These are phyloP conservation scores for Artemisia argyi DNA, from an alignment of 129 eudicot genomes.

Conservation along the genomic window DNA sequence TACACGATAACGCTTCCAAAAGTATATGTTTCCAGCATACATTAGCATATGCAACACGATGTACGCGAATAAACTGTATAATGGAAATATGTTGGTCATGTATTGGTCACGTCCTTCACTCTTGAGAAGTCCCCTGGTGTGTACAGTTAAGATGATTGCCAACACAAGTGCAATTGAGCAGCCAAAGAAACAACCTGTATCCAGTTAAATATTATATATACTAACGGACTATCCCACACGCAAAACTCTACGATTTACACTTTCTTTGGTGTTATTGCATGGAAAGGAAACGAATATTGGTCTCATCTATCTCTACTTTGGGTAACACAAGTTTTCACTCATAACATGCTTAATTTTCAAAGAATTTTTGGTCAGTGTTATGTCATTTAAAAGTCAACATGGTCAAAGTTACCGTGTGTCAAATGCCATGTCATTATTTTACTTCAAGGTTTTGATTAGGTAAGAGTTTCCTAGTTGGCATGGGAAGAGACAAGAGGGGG, in stretches of 20 bases:
- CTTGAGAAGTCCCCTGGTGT: slow-evolving; percentile 36
- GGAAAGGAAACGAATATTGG: too few species aligned
- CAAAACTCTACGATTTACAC: too few species aligned
- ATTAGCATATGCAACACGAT: slow-evolving; percentile 56
- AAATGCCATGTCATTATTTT: background rate
- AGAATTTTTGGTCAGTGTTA: background rate
- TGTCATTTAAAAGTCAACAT: background rate
- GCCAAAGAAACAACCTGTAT: slow-evolving; percentile 63
- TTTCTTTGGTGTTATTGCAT: background rate
- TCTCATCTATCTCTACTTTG: too few species aligned
- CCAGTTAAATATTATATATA: background rate
- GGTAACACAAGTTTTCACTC: background rate
- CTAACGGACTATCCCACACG: too few species aligned
- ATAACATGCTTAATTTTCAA: too few species aligned
- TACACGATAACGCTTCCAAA: slow-evolving; percentile 67
- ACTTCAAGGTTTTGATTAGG: background rate
- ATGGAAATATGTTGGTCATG: slow-evolving; percentile 60
- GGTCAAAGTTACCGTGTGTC: background rate
- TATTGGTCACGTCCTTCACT: slow-evolving; percentile 42
- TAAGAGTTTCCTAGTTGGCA: too few species aligned
- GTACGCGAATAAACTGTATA: slow-evolving; percentile 49
- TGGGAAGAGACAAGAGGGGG: too few species aligned
- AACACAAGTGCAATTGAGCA: slow-evolving; percentile 61
- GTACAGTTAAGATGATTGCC: slow-evolving; percentile 43
- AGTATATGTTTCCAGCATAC: slow-evolving; percentile 48